Base-by-base conservation (phyloP, 352 stramenopile species). In the Phytophthora cryptogea region DNA sequence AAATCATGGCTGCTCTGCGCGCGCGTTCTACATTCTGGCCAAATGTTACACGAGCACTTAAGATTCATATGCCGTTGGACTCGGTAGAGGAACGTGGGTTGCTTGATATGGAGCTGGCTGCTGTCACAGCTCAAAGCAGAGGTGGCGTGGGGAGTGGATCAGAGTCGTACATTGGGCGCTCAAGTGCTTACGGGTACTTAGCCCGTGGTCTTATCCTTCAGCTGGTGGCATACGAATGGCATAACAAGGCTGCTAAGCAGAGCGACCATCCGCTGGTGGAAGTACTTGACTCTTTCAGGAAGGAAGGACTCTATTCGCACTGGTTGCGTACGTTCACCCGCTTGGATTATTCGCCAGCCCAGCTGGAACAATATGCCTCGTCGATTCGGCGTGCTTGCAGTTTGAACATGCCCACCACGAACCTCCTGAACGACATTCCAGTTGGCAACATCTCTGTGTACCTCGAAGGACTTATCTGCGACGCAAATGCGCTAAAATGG, bases 301-400 rank as follows among this genome's bases (percentile, higher is more conserved):
- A 78, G 36, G 77, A 91, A 49, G 79, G 76, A 5, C 59, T 89
- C 1, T 91, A 83, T 58, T 75, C 78, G 8, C 77, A 91, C 48
- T 91, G 81, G 81, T 46, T 89, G 27, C 75, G 78, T 8, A 82
- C 81, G 0, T 89, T 89, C 40, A 88, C 81, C 26, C 64, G 75
- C 5, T 59, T 91, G 11, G 77, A 89, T 36, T 89, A 88, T 60
- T 74, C 68, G 7, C 60, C 63, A 7, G 40, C 47, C 28, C 63
- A 70, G 42, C 36, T 76, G 30, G 53, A 66, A 33, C 45, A 68
- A 23, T 55, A 68, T 14, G 55, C 59, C 8, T 32, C 51, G 11
- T 64, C 42, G 27, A 70, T 73, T 39, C 50, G 39, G 32, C 63
- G 58, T 49, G 49, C 35, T 51, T 67, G 68, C 35, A 54, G 49